Base-by-base conservation (phyloP, 441 rosid species). In the Populus hybrid region DNA sequence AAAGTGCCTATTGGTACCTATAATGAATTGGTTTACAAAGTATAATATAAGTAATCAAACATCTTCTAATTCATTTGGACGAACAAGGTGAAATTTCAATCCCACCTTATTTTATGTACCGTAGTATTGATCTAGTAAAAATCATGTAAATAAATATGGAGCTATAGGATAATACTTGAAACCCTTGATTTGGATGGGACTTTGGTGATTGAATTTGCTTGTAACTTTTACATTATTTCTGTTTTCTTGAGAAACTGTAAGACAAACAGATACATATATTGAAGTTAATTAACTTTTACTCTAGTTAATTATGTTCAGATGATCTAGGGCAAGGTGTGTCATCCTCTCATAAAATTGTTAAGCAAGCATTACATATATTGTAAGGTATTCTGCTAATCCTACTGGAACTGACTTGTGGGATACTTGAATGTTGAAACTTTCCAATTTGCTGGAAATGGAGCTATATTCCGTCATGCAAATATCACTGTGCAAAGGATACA, bases 101-200 rank as follows among this genome's bases (percentile, higher is more conserved):
- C 53, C 76, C 57, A 68, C 82, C 5, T 2, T 35, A 30, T 63
- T 72, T 36, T 40, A 35, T 70, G 38, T 71, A 77, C 36, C 65
- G 40, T 26, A 72, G 7, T 34, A 63, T 28, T 53, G 23, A 59
- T 57, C n/a, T 72, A 40, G 79, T 69, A 72, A 23, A 72, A 64
- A 50, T 69, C 69, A 40, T 46, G 64, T 76, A 12, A 10, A 23
- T 35, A 26, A 69, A 75, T 21, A 57, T 4, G 57, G 46, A 46
- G 23, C 16, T 67, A 20, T 32, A 59, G 36, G 26, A 30, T 30
- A 65, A 77, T 23, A 69, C 38, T 42, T 1, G 38, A 28, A 38
- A 28, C 35, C n/a, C 23, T 72, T 38, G 11, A n/a, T 10, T 28
- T 24, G 18, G 61, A 28, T 35, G 70, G 70, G 14, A 78, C 32